A percentile compares a stretch with the other conserved stretches of the same genome.
Conservation (phyloP, 148 eudicot species). For the Euryodendron excelsum region DNA sequence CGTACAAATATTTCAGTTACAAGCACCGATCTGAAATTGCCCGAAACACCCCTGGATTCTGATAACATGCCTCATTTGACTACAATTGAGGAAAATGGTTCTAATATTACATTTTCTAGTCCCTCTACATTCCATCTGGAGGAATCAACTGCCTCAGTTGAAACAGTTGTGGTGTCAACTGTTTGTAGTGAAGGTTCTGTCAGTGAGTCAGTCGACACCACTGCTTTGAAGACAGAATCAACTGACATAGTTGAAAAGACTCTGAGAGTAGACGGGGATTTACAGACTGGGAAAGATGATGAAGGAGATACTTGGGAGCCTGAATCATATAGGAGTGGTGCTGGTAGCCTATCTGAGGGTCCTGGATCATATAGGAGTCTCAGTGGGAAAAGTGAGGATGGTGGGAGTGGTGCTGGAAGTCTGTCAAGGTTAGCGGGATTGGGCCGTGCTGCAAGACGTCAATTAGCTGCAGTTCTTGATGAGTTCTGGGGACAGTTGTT, state of each 20-base stretch:
- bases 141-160: constrained; percentile 24
- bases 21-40: constrained; percentile 42
- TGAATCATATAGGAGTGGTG: constrained; percentile 42
- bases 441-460: constrained; percentile 90
- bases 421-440: constrained; percentile 82
- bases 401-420: constrained; percentile 75
- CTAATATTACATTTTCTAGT: constrained; percentile 23
- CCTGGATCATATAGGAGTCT: constrained; percentile 75
- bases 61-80: constrained; percentile 31
- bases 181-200: constrained; percentile 29
- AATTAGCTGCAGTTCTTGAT: constrained; percentile 73
- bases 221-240: constrained; percentile 30
- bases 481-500: constrained; percentile 95
- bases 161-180: constrained; percentile 24
- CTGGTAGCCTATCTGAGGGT: no score
- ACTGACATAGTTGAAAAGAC: constrained; percentile 43
- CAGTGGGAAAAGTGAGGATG: constrained; percentile 69
- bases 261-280: constrained; percentile 43
- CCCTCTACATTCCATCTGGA: constrained; percentile 23
- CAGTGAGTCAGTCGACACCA: constrained; percentile 20
- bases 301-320: constrained; percentile 59
- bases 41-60: constrained; percentile 58
- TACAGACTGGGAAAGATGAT: constrained; percentile 35
- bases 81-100: constrained; percentile 33
- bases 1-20: constrained; percentile 26